Evolutionary conservation across 306 rosid species (phyloP).

Genomic region (Sphenostylis stenocarpa): DNA sequence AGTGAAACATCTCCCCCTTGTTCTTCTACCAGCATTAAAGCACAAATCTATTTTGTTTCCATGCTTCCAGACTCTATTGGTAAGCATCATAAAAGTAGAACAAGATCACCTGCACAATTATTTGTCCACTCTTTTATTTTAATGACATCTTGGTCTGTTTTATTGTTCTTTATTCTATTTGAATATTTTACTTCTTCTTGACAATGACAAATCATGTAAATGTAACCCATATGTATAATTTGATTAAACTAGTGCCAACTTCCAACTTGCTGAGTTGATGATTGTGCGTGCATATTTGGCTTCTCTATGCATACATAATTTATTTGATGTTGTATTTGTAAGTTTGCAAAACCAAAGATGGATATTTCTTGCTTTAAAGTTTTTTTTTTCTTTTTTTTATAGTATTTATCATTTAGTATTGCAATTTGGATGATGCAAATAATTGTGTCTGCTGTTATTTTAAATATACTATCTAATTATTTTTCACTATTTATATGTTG

Average conservation of each 20-base stretch:
- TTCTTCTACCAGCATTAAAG: slow-evolving; percentile 83
- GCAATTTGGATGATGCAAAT: slow-evolving; percentile 3
- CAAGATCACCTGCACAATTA: slow-evolving; percentile 11
- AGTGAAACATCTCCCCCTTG: slow-evolving; percentile 66
- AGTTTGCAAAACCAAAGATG: slow-evolving; percentile 16
- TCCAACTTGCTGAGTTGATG: slow-evolving; percentile 21
- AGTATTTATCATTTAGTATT: neutral
- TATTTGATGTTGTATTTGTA: slow-evolving; percentile 25
- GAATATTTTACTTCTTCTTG: neutral
- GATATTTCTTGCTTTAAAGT: slow-evolving; percentile 22
- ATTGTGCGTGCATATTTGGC: slow-evolving; percentile 23
- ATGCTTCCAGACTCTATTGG: slow-evolving; percentile 79
- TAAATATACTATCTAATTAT: neutral
- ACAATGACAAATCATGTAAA: neutral
- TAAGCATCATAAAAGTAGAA: slow-evolving; percentile 54
- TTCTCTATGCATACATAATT: slow-evolving; percentile 1
- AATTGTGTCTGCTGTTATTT: slow-evolving; percentile 1
- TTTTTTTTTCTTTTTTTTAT: too few species aligned
- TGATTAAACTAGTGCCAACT: slow-evolving; percentile 5
- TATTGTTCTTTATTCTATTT: slow-evolving; percentile 11
- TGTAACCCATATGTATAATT: slow-evolving; percentile 16
- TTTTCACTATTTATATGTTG: slow-evolving; percentile 10
- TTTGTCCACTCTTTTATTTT: slow-evolving; percentile 12
- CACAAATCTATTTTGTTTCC: slow-evolving; percentile 78
- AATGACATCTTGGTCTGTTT: slow-evolving; percentile 9